Evolutionary conservation across 257 asterid genomes (phyloP).

Genomic region (Nicotiana attenuata): DNA sequence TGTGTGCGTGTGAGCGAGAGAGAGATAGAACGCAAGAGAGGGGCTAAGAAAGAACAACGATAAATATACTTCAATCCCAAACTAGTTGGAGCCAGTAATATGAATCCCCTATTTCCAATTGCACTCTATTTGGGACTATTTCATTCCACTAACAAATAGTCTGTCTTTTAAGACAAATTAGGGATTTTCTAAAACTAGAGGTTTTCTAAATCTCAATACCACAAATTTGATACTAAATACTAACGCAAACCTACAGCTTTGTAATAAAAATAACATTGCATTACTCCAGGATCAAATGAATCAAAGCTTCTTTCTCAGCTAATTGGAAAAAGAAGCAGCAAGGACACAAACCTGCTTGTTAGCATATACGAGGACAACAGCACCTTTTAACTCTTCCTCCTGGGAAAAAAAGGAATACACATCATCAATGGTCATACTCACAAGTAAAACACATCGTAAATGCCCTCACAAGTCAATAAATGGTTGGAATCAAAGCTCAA

Average conservation of each 20-base stretch:
- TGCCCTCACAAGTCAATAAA: slow-evolving; percentile 5
- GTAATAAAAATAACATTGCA: not conserved
- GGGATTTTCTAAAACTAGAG: not conserved
- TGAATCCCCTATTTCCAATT: not conserved
- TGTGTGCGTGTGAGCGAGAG: too few species aligned
- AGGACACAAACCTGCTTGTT: slow-evolving; percentile 28
- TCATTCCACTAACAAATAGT: not conserved
- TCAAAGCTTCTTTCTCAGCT: not conserved
- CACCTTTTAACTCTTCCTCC: slow-evolving; percentile 40
- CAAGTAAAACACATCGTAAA: not conserved
- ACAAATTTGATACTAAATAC: not conserved
- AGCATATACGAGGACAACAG: slow-evolving; percentile 45
- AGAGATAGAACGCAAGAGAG: not conserved
- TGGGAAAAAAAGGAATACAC: not conserved
- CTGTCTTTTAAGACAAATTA: not conserved
- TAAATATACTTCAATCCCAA: not conserved
- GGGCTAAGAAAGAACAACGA: not conserved
- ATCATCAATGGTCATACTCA: not conserved
- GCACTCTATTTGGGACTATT: not conserved
- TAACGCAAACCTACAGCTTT: not conserved
- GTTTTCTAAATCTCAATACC: not conserved
- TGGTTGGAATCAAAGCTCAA: not conserved
- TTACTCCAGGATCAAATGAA: not conserved
- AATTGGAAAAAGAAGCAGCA: not conserved
- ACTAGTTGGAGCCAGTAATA: not conserved